These are phyloP conservation scores for Lichtheimia hyalospora DNA, from an alignment of 371 early-diverging fungal species.

Conservation along the genomic window DNA sequence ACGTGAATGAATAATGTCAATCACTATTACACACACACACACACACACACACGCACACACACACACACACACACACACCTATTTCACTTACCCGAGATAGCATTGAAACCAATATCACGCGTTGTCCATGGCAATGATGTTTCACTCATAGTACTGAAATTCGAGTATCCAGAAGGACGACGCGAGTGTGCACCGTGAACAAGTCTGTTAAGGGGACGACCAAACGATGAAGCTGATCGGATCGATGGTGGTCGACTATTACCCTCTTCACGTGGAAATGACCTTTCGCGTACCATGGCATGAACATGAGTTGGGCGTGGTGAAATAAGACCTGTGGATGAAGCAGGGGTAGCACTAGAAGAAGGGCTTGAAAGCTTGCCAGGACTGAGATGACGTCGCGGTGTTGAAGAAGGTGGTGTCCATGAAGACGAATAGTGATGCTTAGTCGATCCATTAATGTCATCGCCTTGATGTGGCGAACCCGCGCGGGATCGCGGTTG, in stretches of 20 bases:
- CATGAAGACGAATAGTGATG: not conserved
- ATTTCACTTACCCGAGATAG: conserved; percentile 37
- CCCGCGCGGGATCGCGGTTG: not conserved
- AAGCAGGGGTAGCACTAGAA: not conserved
- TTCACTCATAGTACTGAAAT: conserved; percentile 62
- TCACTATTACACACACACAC: too few species aligned
- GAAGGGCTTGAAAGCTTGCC: conserved; percentile 1
- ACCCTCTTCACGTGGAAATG: conserved; percentile 36
- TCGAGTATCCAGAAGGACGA: conserved; percentile 55
- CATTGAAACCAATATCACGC: conserved; percentile 66
- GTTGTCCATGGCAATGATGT: conserved; percentile 66
- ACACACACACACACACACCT: too few species aligned
- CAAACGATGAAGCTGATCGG: conserved; percentile 42
- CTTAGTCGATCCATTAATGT: not conserved
- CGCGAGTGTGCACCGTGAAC: conserved; percentile 39
- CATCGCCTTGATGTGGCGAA: not conserved
- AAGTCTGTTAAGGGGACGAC: conserved; percentile 27
- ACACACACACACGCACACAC: too few species aligned
- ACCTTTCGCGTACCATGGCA: conserved; percentile 33
- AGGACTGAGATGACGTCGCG: conserved; percentile 12
- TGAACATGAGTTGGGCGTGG: conserved; percentile 11
- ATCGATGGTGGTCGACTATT: conserved; percentile 38
- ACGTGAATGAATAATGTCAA: not conserved
- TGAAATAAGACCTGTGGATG: conserved; percentile 3
- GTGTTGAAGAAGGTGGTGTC: not conserved